These are phyloP conservation scores for Abortiporus biennis DNA, from an alignment of 1,284 basidiomycete species.

Conservation along the genomic window DNA sequence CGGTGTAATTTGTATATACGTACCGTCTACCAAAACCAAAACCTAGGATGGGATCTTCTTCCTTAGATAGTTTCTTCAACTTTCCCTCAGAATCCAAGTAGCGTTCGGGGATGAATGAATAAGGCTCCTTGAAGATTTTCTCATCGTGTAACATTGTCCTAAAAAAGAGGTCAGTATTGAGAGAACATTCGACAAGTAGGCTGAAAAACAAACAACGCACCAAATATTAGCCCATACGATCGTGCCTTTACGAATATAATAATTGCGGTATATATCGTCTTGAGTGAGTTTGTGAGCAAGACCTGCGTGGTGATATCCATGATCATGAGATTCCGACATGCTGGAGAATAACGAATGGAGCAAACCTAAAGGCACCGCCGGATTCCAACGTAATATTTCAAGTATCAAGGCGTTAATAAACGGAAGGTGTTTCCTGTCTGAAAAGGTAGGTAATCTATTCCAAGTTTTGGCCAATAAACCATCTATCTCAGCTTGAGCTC, in stretches of 20 bases:
- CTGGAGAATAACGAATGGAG: not conserved
- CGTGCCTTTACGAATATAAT: slow-evolving; percentile 21
- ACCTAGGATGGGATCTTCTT: slow-evolving; percentile 11
- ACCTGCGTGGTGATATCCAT: slow-evolving; percentile 8
- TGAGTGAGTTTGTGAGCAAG: slow-evolving; percentile 24
- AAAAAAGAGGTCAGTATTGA: slow-evolving; percentile 5
- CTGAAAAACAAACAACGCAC: no score
- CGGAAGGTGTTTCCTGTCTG: slow-evolving; percentile 24
- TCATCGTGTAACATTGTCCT: slow-evolving; percentile 5
- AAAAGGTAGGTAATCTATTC: slow-evolving; percentile 25
- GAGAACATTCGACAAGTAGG: not conserved
- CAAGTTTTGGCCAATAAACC: slow-evolving; percentile 18
- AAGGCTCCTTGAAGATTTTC: slow-evolving; percentile 1
- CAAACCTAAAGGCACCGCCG: slow-evolving; percentile 19
- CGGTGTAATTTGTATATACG: not conserved
- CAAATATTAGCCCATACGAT: slow-evolving; percentile 31
- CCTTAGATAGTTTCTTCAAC: slow-evolving; percentile 1
- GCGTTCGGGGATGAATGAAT: slow-evolving; percentile 1
- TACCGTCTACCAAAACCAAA: slow-evolving; percentile 16
- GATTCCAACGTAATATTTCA: slow-evolving; percentile 30
- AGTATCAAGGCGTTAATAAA: slow-evolving; percentile 31
- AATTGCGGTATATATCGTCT: slow-evolving; percentile 23
- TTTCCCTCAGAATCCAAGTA: slow-evolving; percentile 7
- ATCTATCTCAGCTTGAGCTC: slow-evolving; percentile 33
- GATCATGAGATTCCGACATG: not conserved